phyloP scores from a whole-genome alignment of 23 red algal genomes.

The Gracilaria caudata region DNA sequence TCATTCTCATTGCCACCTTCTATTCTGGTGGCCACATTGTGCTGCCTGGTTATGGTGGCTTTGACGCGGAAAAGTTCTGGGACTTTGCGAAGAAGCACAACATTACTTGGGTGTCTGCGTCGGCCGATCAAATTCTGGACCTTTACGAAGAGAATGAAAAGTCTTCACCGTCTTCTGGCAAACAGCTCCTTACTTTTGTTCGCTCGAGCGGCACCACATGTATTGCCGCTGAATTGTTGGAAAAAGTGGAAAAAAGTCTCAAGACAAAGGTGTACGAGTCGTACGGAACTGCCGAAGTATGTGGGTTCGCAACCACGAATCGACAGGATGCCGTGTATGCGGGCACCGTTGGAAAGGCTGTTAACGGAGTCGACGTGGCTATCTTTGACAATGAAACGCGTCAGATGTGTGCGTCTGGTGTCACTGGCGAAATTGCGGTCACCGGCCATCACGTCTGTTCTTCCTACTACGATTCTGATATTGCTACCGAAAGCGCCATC shows the following conservation, averaged over 20 bases:
- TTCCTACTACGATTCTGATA: conserved; percentile 47
- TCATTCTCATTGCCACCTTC: conserved; percentile 72
- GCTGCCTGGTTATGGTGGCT: conserved; percentile 71
- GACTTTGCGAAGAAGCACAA: conserved; percentile 66
- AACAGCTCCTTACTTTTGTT: conserved; percentile 75
- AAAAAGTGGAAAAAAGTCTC: conserved; percentile 55
- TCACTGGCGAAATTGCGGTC: conserved; percentile 69
- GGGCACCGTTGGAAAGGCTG: conserved; percentile 64
- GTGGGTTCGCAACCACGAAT: conserved; percentile 74
- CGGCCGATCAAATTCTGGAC: conserved; percentile 59
- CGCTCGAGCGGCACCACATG: conserved; percentile 40
- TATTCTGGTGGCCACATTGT: conserved; percentile 85
- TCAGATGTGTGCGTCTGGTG: conserved; percentile 24
- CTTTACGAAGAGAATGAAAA: conserved; percentile 66
- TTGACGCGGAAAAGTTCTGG: conserved; percentile 74
- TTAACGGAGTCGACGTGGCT: conserved; percentile 52
- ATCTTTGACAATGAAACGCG: conserved; percentile 65
- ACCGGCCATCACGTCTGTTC: conserved; percentile 43
- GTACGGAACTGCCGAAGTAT: conserved; percentile 78
- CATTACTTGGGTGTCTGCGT: conserved; percentile 73
- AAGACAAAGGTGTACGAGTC: conserved; percentile 63
- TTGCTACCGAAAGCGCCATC: conserved; percentile 27
- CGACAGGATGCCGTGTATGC: background rate
- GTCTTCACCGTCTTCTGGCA: background rate
- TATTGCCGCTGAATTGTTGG: conserved; percentile 52